phyloP scores from a whole-genome alignment of 345 rosid species.

The Psidium friedrichsthalianum region DNA sequence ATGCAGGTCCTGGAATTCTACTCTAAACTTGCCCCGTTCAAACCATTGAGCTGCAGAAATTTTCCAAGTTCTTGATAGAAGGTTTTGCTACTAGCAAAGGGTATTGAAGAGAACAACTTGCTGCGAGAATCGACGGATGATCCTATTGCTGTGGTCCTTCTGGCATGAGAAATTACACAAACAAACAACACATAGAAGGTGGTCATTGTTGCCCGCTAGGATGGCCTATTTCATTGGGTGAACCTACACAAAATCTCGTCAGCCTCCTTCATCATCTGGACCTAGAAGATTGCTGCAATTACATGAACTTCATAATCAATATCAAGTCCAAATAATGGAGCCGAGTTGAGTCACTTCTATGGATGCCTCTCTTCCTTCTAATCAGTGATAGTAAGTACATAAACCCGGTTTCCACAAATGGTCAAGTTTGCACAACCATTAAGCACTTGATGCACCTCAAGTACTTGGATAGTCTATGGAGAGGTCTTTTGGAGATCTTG shows the following conservation, averaged over 20 bases:
- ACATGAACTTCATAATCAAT: background rate
- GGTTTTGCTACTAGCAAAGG: background rate
- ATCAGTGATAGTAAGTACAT: background rate
- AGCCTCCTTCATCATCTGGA: background rate
- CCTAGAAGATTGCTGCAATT: background rate
- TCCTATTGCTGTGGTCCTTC: background rate
- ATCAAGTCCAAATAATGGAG: background rate
- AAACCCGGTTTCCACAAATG: background rate
- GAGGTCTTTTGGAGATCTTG: background rate
- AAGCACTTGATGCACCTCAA: background rate
- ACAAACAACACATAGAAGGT: background rate
- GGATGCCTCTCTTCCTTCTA: background rate
- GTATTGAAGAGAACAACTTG: background rate
- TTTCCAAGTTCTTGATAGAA: background rate
- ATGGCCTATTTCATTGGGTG: background rate
- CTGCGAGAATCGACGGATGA: background rate
- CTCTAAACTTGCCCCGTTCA: background rate
- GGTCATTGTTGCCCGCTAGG: background rate
- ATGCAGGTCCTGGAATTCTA: background rate
- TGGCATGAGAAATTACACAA: background rate
- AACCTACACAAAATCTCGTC: background rate
- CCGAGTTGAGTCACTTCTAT: background rate
- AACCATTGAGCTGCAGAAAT: background rate
- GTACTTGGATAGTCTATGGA: background rate
- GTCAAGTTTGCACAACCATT: background rate